These are phyloP conservation scores for Hanseniaspora clermontiae DNA, from an alignment of 805 yeast species.

Conservation along the genomic window DNA sequence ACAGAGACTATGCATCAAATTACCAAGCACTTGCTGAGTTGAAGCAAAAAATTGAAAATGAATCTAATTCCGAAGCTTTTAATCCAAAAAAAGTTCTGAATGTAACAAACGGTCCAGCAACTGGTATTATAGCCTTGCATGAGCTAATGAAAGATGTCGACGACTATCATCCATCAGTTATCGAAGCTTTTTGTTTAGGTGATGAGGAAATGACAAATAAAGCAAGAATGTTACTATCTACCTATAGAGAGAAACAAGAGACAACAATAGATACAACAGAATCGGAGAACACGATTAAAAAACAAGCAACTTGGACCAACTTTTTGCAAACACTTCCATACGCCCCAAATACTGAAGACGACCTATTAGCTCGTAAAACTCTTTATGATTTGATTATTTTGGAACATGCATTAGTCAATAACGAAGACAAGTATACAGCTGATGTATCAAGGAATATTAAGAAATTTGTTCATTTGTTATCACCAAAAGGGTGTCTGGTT, in stretches of 20 bases:
- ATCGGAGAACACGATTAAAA: conserved; percentile 14
- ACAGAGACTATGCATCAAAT: conserved; percentile 66
- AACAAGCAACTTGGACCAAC: conserved; percentile 29
- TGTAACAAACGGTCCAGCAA: conserved; percentile 82
- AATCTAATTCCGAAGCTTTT: conserved; percentile 27
- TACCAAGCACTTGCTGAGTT: conserved; percentile 57
- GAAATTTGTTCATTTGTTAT: conserved; percentile 44
- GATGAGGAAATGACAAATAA: conserved; percentile 61
- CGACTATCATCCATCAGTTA: conserved; percentile 45
- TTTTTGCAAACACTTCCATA: conserved; percentile 43
- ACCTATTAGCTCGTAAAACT: conserved; percentile 20
- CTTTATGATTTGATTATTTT: conserved; percentile 74
- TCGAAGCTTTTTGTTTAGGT: conserved; percentile 65
- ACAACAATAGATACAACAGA: conserved; percentile 4
- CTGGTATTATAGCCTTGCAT: conserved; percentile 79
- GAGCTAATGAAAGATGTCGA: conserved; percentile 52
- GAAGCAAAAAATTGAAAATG: conserved; percentile 39
- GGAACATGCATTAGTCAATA: conserved; percentile 59
- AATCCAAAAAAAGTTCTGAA: conserved; percentile 59
- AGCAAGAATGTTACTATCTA: conserved; percentile 61
- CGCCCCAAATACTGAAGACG: background rate
- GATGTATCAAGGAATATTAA: conserved; percentile 61
- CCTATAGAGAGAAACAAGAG: conserved; percentile 35
- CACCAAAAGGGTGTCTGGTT: conserved; percentile 70
- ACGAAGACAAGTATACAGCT: conserved; percentile 49